These are phyloP conservation scores for Echium plantagineum DNA, from an alignment of 257 asterid species.

Conservation along the genomic window DNA sequence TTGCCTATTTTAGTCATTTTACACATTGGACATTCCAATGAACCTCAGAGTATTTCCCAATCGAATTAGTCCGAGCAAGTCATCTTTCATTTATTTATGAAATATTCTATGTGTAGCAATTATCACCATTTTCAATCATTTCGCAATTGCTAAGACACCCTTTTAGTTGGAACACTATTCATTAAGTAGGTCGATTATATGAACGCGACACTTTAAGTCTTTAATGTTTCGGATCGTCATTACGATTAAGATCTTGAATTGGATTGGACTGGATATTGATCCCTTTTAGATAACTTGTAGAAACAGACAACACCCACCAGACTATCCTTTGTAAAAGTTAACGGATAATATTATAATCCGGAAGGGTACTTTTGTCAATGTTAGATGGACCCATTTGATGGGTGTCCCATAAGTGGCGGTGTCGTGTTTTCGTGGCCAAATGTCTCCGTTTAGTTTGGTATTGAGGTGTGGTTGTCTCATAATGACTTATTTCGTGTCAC, in stretches of 20 bases:
- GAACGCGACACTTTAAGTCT: too few species aligned
- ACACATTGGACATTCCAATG: neutral
- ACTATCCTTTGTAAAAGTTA: neutral
- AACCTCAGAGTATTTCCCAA: neutral
- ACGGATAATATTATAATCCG: neutral
- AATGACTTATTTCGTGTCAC: neutral
- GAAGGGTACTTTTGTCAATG: neutral
- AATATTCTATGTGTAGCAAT: too few species aligned
- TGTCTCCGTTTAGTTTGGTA: neutral
- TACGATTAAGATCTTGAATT: neutral
- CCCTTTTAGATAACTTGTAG: neutral
- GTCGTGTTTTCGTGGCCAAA: neutral
- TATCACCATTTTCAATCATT: too few species aligned
- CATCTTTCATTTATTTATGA: too few species aligned
- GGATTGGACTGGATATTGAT: neutral
- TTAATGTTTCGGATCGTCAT: too few species aligned
- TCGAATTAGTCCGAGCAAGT: too few species aligned
- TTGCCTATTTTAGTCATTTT: conserved; percentile 11
- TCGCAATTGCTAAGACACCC: neutral
- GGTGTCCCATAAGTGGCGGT: neutral
- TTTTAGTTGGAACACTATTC: too few species aligned
- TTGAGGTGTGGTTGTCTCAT: neutral
- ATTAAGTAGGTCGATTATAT: too few species aligned
- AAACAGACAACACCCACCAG: neutral
- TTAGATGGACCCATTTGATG: too few species aligned